These are phyloP conservation scores for Linnemannia schmuckeri DNA, from an alignment of 192 early-diverging fungal genomes.

Conservation along the genomic window DNA sequence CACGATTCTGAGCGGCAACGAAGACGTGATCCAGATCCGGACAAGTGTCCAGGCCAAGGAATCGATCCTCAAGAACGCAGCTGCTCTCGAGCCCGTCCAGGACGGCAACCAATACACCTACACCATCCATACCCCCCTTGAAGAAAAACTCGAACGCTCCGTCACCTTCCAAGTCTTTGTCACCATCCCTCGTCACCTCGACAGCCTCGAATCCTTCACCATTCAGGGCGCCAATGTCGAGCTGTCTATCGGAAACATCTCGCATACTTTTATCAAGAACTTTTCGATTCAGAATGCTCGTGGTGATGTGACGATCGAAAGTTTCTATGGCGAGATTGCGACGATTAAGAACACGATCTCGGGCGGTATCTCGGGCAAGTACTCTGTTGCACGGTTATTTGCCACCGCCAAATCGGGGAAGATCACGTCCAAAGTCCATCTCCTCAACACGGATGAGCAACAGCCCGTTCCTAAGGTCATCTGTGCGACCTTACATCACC, in stretches of 20 bases:
- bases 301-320: slow-evolving; percentile 49
- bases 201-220: slow-evolving; percentile 40
- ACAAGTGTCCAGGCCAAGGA: slow-evolving; percentile 52
- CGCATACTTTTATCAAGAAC: slow-evolving; percentile 47
- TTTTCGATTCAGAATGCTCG: slow-evolving; percentile 13
- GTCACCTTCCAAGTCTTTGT: slow-evolving; percentile 51
- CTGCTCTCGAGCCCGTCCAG: slow-evolving; percentile 46
- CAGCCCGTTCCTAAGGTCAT: slow-evolving; percentile 39
- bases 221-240: slow-evolving; percentile 29
- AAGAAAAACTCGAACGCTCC: slow-evolving; percentile 19
- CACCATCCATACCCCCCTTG: slow-evolving; percentile 47
- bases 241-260: slow-evolving; percentile 50
- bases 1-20: slow-evolving; percentile 50
- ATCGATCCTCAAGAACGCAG: slow-evolving; percentile 54
- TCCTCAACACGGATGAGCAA: slow-evolving; percentile 45
- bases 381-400: slow-evolving; percentile 32
- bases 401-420: slow-evolving; percentile 35
- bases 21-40: slow-evolving; percentile 53
- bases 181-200: slow-evolving; percentile 38
- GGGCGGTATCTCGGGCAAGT: slow-evolving; percentile 42
- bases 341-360: slow-evolving; percentile 22
- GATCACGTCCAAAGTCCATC: slow-evolving; percentile 32
- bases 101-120: slow-evolving; percentile 48
- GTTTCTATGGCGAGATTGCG: slow-evolving; percentile 48
- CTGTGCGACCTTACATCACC: slow-evolving; percentile 36